Evolutionary conservation across 2,329 filamentous ascomycete species (phyloP).

Genomic region (Pseudogymnoascus sp.): DNA sequence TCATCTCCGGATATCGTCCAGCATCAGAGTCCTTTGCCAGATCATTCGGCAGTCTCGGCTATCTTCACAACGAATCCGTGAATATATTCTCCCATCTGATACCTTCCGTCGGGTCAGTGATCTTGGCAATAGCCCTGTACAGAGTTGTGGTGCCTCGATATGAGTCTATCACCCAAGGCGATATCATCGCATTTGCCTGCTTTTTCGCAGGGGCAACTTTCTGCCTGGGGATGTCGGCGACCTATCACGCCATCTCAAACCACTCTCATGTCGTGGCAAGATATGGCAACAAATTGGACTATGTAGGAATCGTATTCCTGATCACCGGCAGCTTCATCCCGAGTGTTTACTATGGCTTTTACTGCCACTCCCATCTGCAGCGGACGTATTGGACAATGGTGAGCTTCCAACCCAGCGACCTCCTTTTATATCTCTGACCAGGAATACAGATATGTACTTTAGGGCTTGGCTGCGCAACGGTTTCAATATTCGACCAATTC

Average conservation of each 20-base stretch:
- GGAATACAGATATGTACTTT: constrained; percentile 61
- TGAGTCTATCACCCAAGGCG: constrained; percentile 47
- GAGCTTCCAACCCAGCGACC: constrained; percentile 26
- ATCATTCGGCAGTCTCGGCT: constrained; percentile 49
- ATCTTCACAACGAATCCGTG: constrained; percentile 55
- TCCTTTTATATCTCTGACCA: neutral
- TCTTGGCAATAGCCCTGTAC: constrained; percentile 49
- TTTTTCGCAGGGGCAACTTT: constrained; percentile 69
- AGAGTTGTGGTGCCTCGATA: constrained; percentile 55
- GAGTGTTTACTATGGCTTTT: constrained; percentile 79
- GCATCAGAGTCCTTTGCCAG: constrained; percentile 50
- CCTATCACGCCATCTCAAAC: constrained; percentile 77
- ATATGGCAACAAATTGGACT: constrained; percentile 89
- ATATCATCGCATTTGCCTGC: constrained; percentile 65
- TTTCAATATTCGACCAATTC: constrained; percentile 75
- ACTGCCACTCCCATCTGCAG: constrained; percentile 57
- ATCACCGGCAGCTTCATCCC: constrained; percentile 91
- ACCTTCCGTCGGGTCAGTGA: constrained; percentile 46
- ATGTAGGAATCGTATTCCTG: constrained; percentile 83
- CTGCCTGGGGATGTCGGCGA: constrained; percentile 74
- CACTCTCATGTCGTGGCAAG: constrained; percentile 70
- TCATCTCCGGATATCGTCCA: constrained; percentile 56
- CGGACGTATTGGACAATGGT: constrained; percentile 68
- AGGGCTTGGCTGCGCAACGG: constrained; percentile 64
- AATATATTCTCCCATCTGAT: constrained; percentile 65